Evolutionary conservation across 805 yeast genomes (phyloP), one percentile per base, ranked within the genome.

Genomic region (Osmozyma mogii): DNA sequence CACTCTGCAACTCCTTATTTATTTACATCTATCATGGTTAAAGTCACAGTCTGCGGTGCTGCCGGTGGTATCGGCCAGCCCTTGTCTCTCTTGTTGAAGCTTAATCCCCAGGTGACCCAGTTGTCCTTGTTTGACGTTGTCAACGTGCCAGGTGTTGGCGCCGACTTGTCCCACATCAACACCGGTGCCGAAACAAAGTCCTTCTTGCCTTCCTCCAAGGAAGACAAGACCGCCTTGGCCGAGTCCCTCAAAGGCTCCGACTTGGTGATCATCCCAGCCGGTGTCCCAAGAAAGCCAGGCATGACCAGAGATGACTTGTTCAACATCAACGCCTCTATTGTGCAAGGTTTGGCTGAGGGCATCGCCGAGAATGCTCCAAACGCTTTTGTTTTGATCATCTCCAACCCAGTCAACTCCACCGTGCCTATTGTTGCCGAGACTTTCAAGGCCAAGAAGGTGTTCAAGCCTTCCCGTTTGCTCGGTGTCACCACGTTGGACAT

Each of bases 51-150:
- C 36, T 68, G 79, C 31, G 95, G 95, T 42, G 96, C 96, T 35
- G 87, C 89, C 31, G 95, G 95, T 47, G 95, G 96, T 37, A 85
- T 85, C 52, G 96, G 96, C 32, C 95, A 87, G 67, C 94, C 95
- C 24, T 68, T 85, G 38, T 84, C 95, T 9, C 72, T 87, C 32
- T 68, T 85, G 40, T 65, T 85, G 45, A 85, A 85, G 58, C 63
- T 84, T 36, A 73, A 76, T 45, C 75, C 74, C 22, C 64, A 68
- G 31, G 69, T 78, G 28, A 65, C 68, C 36, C 76, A 78, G 44
- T 67, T 85, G 44, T 75, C 94, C 4, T 68, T 85, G 35, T 85
- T 75, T 58, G 96, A 87, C 65, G 85, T 87, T 26, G 88, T 83
- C 50, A 73, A 78, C 48, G 73, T 80, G 18, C 81, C 82, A 28